These are phyloP conservation scores for Periconia macrospinosa DNA, from an alignment of 2,329 filamentous ascomycete genomes.

Conservation along the genomic window DNA sequence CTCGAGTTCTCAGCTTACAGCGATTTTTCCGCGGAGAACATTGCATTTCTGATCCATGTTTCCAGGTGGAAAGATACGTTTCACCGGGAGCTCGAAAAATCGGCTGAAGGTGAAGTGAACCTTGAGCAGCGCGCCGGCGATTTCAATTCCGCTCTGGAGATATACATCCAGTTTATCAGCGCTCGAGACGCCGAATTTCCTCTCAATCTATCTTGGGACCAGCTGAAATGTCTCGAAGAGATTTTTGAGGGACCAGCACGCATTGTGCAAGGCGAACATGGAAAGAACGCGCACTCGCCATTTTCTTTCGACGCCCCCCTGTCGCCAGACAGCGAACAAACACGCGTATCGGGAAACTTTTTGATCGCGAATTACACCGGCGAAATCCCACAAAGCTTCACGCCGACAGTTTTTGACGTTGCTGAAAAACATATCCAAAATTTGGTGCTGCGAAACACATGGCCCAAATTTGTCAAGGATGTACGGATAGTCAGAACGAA, in stretches of 20 bases:
- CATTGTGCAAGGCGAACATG: too few relatives aligned
- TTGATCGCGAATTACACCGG: too few relatives aligned
- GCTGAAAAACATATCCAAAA: conserved; percentile 10
- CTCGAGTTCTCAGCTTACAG: conserved; percentile 17
- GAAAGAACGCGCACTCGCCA: not conserved
- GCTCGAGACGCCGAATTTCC: too few relatives aligned
- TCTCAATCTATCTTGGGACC: too few relatives aligned
- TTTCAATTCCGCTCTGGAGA: too few relatives aligned
- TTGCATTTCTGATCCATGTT: conserved; percentile 14
- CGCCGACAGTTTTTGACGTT: conserved; percentile 9
- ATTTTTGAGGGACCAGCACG: too few relatives aligned
- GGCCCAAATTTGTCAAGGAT: conserved; percentile 25
- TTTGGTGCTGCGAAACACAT: conserved; percentile 18
- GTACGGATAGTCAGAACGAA: too few relatives aligned
- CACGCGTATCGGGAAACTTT: too few relatives aligned
- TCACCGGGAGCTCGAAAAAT: too few relatives aligned
- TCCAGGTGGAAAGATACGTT: conserved; percentile 8
- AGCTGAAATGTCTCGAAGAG: too few relatives aligned
- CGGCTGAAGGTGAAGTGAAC: not conserved
- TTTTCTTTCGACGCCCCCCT: conserved; percentile 1
- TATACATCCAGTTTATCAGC: too few relatives aligned
- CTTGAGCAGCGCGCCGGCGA: not conserved
- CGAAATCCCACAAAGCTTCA: conserved; percentile 1
- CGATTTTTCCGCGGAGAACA: conserved; percentile 20
- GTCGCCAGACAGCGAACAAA: too few relatives aligned